Evolutionary conservation across 805 yeast species (phyloP).

Genomic region (Sugiyamaella valdiviana): DNA sequence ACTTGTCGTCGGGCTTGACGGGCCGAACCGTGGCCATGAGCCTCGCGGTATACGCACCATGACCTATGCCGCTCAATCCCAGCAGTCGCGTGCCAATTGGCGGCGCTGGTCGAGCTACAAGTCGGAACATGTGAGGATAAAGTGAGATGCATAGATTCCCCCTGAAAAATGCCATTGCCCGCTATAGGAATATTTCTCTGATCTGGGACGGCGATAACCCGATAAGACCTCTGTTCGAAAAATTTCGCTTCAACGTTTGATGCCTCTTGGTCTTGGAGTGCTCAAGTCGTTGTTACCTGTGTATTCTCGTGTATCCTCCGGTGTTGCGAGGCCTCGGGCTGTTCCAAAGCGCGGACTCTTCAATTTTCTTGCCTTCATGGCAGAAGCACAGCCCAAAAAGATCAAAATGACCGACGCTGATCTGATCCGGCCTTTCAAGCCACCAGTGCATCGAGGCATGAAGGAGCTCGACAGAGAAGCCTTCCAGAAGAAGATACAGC

Average conservation of each 20-base stretch:
- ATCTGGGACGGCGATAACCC: too few relatives aligned
- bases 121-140: not conserved
- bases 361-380: not conserved
- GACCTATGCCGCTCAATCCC: not conserved
- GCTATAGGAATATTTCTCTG: too few relatives aligned
- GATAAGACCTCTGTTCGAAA: too few relatives aligned
- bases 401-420: slow-evolving; percentile 1
- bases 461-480: slow-evolving; percentile 56
- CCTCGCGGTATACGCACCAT: not conserved
- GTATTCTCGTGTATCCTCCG: too few relatives aligned
- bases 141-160: too few relatives aligned
- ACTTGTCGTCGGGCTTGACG: not conserved
- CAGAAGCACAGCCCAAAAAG: not conserved
- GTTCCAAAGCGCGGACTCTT: not conserved
- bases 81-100: not conserved
- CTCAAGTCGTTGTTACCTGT: too few relatives aligned
- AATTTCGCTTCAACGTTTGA: too few relatives aligned
- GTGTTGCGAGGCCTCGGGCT: too few relatives aligned
- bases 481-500: slow-evolving; percentile 50
- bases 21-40: not conserved
- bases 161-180: too few relatives aligned
- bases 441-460: slow-evolving; percentile 69
- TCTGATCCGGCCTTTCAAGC: slow-evolving; percentile 28
- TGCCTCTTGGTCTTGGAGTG: too few relatives aligned
- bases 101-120: not conserved